Percentiles rank a stretch among this genome's conserved stretches.
Evolutionary conservation across 495 filamentous ascomycete species (phyloP).

Genomic region (Daldinia decipiens): DNA sequence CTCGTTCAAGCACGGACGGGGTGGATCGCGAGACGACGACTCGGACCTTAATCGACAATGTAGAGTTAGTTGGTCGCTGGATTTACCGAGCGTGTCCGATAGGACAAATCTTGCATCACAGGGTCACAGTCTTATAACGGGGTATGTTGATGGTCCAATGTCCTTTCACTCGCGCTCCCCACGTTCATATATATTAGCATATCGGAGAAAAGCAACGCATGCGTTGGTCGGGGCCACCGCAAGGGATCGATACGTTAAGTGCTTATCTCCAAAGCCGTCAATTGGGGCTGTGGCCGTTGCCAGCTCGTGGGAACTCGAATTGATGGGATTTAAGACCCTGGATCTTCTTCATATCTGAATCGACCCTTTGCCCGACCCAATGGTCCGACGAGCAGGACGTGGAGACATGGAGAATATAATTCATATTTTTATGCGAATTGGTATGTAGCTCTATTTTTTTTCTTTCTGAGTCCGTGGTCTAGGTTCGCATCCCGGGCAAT

Average conservation of each 20-base stretch:
- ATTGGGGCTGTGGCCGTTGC: slow-evolving; percentile 26
- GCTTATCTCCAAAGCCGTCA: slow-evolving; percentile 36
- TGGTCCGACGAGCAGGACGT: slow-evolving; percentile 25
- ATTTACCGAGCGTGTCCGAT: slow-evolving; percentile 40
- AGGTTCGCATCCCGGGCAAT: slow-evolving; percentile 26
- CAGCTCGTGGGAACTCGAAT: slow-evolving; percentile 22
- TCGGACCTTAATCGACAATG: slow-evolving; percentile 35
- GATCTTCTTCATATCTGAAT: slow-evolving; percentile 31
- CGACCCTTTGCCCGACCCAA: slow-evolving; percentile 15
- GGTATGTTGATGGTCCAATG: slow-evolving; percentile 35
- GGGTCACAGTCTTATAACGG: slow-evolving; percentile 43
- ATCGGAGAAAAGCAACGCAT: slow-evolving; percentile 44
- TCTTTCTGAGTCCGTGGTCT: background rate
- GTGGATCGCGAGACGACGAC: slow-evolving; percentile 11
- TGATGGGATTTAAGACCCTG: slow-evolving; percentile 23
- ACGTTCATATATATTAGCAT: slow-evolving; percentile 36
- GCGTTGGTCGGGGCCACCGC: slow-evolving; percentile 35
- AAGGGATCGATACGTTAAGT: slow-evolving; percentile 26
- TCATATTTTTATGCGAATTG: slow-evolving; percentile 33
- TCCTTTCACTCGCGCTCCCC: slow-evolving; percentile 29
- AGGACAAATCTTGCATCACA: slow-evolving; percentile 35
- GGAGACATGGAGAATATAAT: slow-evolving; percentile 24
- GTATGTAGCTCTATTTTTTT: slow-evolving; percentile 11
- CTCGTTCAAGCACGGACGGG: slow-evolving; percentile 13
- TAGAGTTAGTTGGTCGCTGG: slow-evolving; percentile 26